Percentiles rank a stretch among this genome's conserved stretches.
phyloP scores from a whole-genome alignment of 1,284 basidiomycete species.

The Ceratobasidium sp. region DNA sequence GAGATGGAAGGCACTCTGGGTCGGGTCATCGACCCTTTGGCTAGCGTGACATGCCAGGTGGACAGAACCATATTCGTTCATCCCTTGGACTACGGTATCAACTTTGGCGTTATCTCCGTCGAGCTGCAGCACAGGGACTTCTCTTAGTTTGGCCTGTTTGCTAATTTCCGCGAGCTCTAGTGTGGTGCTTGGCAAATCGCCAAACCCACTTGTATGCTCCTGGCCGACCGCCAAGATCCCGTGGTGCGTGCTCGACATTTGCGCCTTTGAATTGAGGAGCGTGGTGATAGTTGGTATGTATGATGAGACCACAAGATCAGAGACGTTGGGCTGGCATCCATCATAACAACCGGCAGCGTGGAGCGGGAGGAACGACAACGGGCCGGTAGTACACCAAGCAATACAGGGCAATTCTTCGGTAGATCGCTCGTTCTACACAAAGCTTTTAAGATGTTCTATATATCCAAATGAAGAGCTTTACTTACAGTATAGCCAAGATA shows the following conservation, averaged over 20 bases:
- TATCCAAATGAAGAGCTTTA: not conserved
- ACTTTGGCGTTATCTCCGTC: not conserved
- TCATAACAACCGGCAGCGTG: constrained; percentile 48
- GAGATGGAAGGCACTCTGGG: too few relatives aligned
- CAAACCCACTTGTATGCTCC: not conserved
- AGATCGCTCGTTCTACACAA: not conserved
- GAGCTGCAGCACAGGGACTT: not conserved
- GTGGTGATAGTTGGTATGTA: constrained; percentile 45
- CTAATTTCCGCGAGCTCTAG: not conserved
- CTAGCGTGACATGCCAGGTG: too few relatives aligned
- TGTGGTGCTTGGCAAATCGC: not conserved
- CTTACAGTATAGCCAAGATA: not conserved
- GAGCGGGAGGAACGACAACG: constrained; percentile 47
- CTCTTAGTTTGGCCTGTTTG: not conserved
- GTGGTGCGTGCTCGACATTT: not conserved
- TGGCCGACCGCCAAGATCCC: constrained; percentile 14
- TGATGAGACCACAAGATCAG: constrained; percentile 44
- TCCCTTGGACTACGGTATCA: not conserved
- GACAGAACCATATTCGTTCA: constrained; percentile 1
- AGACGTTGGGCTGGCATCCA: constrained; percentile 24
- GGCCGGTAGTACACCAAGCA: constrained; percentile 50
- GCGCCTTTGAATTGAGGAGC: not conserved
- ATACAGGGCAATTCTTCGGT: constrained; percentile 41
- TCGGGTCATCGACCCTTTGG: too few relatives aligned
- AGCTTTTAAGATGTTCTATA: not conserved